Base-by-base conservation (phyloP, 2,329 filamentous ascomycete genomes). In the Penicillium crustosum region DNA sequence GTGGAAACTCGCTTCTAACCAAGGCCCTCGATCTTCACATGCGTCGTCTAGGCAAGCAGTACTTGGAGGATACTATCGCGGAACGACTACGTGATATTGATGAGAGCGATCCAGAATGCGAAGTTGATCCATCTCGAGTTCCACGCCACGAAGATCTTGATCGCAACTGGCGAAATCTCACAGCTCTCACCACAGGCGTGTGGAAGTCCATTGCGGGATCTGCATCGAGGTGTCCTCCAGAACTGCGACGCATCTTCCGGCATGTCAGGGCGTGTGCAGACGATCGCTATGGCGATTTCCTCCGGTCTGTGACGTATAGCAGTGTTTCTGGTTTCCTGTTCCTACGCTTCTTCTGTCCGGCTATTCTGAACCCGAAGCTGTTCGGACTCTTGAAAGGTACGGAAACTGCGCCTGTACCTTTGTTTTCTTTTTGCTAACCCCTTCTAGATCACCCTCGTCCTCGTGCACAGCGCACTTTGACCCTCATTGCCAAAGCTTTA, bases 241-340 rank as follows among this genome's bases (percentile, higher is more conserved):
- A 97, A 72, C 79, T 97, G 51, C 83, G 93, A 45, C 84, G 90
- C 56, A 89, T 97, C 55, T 88, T 97, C 67, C 89, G 95, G 69
- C 96, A 96, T 67, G 90, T 97, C 51, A 85, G 91, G 53, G 91
- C 92, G 8, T 95, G 95, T 58, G 93, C 93, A 17, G 93, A 97
- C 67, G 93, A 97, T 72, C 88, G 93, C 19, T 97, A 96, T 72
- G 93, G 93, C 29, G 91, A 96, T 72, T 97, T 95, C 68, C 79
- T 96, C 42, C 87, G 92, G 29, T 93, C 90, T 2, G 92, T 96
- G 38, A 86, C 89, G 45, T 97, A 96, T 72, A 97, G 93, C 52
- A 96, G 92, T 71, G 92, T 97, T 2, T 96, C 92, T 44, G 93
- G 93, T 0, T 97, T 97, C 70, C 77, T 97, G 13, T 97, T 97